A percentile compares a stretch with the other conserved stretches of the same genome.
These are phyloP conservation scores for Leonotis leonurus DNA, from an alignment of 257 asterid species.

Conservation along the genomic window DNA sequence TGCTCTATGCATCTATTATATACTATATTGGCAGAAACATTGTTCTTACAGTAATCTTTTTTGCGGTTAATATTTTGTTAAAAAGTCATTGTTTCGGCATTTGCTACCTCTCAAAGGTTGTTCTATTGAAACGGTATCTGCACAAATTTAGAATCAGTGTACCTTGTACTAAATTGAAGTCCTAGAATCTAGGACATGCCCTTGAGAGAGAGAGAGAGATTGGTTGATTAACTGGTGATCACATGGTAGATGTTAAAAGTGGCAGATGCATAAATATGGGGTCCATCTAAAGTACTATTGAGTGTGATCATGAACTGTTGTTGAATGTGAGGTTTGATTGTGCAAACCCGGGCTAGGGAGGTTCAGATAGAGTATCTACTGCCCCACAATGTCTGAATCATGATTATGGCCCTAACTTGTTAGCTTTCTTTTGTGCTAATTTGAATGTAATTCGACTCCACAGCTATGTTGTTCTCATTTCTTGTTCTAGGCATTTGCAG, in stretches of 20 bases:
- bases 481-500: too few relatives aligned
- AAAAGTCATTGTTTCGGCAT: too few relatives aligned
- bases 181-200: background rate
- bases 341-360: slow-evolving; percentile 1
- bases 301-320: background rate
- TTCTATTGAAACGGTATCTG: background rate
- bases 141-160: background rate
- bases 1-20: background rate
- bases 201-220: background rate
- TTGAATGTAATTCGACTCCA: background rate
- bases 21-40: slow-evolving; percentile 10
- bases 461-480: slow-evolving; percentile 6
- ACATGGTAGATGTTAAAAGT: slow-evolving; percentile 3
- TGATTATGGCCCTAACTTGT: background rate
- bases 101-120: background rate
- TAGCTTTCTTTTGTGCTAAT: background rate
- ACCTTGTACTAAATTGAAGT: background rate
- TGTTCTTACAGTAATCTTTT: background rate
- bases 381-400: slow-evolving; percentile 16
- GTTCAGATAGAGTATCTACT: slow-evolving; percentile 2
- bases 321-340: slow-evolving; percentile 2
- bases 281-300: slow-evolving; percentile 2
- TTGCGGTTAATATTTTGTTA: background rate
- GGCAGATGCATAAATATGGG: slow-evolving; percentile 11
- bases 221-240: slow-evolving; percentile 2